Evolutionary conservation across 306 rosid species (phyloP), one percentile per base, ranked within the genome.

Genomic region (Quercus ilex): DNA sequence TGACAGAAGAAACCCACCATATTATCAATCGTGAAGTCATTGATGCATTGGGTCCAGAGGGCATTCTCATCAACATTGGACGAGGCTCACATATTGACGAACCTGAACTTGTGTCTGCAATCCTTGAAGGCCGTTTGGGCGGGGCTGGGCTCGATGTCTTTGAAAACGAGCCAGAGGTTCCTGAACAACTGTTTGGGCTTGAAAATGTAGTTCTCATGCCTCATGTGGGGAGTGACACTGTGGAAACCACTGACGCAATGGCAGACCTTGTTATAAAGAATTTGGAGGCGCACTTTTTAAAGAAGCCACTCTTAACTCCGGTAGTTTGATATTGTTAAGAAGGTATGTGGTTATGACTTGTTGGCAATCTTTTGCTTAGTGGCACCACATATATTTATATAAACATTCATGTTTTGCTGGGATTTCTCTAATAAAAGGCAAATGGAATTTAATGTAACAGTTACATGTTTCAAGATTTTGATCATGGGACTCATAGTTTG

Each of bases 71-170:
- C 79, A 92, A 91, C 26, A 76, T 92, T 41, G 96, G 92, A 11
- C 76, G 97, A 69, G 96, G 96, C 55, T 64, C 28, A 20, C 92
- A 73, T 21, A 38, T 89, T 0, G 85, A 92, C 15, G 82, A 92
- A 38, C 25, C 73, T 0, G 90, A 89, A 82, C 96, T 92, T 10
- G 94, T 91, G 58, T 74, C 87, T 7, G 94, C 96, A 0, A 78
- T 92, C 68, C 56, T 30, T 6, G 87, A 92, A 80, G 89, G 93
- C 43, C 76, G 92, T 52, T 76, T 91, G 3, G 91, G 60, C 6
- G 97, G 96, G 55, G 97, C 96, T 0, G 97, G 97, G 3, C 89
- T 92, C 9, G 93, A 91, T 79, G 97, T 92, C 79, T 89, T 79
- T 81, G 91, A 91, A 77, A 80, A 85, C 58, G 97, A 91, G 57